Evolutionary conservation across 768 basidiomycete species (phyloP).

Genomic region (Tylopilus sp.): DNA sequence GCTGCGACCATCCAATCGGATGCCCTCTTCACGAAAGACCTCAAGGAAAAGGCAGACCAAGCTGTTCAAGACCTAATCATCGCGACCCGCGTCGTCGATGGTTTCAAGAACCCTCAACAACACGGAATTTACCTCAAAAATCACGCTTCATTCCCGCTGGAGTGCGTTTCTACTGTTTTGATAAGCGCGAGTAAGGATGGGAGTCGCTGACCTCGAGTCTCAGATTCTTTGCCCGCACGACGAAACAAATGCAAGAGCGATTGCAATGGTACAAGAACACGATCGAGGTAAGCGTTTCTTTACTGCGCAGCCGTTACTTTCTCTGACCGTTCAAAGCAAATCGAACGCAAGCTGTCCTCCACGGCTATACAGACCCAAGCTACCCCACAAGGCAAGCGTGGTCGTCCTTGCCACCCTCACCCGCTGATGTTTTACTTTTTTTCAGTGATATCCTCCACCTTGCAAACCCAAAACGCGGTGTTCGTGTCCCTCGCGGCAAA

Average conservation of each 20-base stretch:
- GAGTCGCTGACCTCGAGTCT: not conserved
- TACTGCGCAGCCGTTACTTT: not conserved
- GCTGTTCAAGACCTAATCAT: slow-evolving; percentile 78
- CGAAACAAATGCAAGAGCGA: slow-evolving; percentile 67
- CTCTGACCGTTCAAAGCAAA: slow-evolving; percentile 35
- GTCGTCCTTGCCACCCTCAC: not conserved
- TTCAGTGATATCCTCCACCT: slow-evolving; percentile 66
- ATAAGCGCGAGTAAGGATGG: not conserved
- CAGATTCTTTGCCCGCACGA: slow-evolving; percentile 72
- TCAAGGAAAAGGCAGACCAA: slow-evolving; percentile 73
- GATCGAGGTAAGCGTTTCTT: slow-evolving; percentile 55
- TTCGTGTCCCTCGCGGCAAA: slow-evolving; percentile 76
- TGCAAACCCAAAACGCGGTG: slow-evolving; percentile 76
- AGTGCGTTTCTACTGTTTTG: slow-evolving; percentile 44
- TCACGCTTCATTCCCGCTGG: slow-evolving; percentile 77
- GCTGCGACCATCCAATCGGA: slow-evolving; percentile 66
- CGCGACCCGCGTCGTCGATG: slow-evolving; percentile 74
- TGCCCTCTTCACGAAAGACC: slow-evolving; percentile 59
- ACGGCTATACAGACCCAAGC: slow-evolving; percentile 58
- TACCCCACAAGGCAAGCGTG: slow-evolving; percentile 66
- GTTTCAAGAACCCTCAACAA: slow-evolving; percentile 71
- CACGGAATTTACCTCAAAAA: slow-evolving; percentile 69
- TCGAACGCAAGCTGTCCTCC: slow-evolving; percentile 76
- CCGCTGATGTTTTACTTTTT: not conserved
- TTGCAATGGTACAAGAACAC: slow-evolving; percentile 77